phyloP scores from a whole-genome alignment of 306 rosid species.

The Sindora glabra region DNA sequence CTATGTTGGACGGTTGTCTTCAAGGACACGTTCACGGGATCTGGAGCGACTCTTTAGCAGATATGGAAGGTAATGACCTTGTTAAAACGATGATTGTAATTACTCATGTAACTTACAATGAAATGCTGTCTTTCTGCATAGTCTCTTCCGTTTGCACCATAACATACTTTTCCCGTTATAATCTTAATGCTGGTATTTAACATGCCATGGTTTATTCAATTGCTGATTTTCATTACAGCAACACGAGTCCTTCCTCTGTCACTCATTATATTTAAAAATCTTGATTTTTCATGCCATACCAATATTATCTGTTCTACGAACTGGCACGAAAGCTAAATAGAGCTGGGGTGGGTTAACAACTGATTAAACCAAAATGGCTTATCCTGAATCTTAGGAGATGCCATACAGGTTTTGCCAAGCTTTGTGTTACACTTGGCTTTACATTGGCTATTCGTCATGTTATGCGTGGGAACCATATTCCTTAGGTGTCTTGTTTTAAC shows the following conservation, averaged over 20 bases:
- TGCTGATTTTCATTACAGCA: background rate
- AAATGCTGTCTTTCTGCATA: background rate
- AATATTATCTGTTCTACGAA: background rate
- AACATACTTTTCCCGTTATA: too few relatives aligned
- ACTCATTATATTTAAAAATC: background rate
- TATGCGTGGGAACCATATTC: slow-evolving; percentile 45
- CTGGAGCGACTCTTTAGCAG: slow-evolving; percentile 56
- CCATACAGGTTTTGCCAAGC: too few relatives aligned
- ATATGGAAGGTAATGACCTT: slow-evolving; percentile 55
- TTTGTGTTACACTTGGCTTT: slow-evolving; percentile 53
- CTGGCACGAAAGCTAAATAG: slow-evolving; percentile 7
- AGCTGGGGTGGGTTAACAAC: slow-evolving; percentile 17
- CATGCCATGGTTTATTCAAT: background rate
- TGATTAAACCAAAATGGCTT: too few relatives aligned
- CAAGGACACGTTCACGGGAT: slow-evolving; percentile 65
- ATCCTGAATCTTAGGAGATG: slow-evolving; percentile 20
- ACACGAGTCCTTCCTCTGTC: background rate
- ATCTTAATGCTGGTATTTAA: background rate
- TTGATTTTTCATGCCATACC: background rate
- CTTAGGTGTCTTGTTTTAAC: slow-evolving; percentile 58
- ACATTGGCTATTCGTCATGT: slow-evolving; percentile 34
- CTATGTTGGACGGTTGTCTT: slow-evolving; percentile 68
- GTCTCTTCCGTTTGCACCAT: too few relatives aligned
- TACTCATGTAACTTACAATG: too few relatives aligned
- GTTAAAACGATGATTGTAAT: too few relatives aligned